Percentiles rank a stretch among this genome's conserved stretches.
Evolutionary conservation across 225 moss, liverwort and hornwort species (phyloP).

Genomic region (Antitrichia curtipendula): DNA sequence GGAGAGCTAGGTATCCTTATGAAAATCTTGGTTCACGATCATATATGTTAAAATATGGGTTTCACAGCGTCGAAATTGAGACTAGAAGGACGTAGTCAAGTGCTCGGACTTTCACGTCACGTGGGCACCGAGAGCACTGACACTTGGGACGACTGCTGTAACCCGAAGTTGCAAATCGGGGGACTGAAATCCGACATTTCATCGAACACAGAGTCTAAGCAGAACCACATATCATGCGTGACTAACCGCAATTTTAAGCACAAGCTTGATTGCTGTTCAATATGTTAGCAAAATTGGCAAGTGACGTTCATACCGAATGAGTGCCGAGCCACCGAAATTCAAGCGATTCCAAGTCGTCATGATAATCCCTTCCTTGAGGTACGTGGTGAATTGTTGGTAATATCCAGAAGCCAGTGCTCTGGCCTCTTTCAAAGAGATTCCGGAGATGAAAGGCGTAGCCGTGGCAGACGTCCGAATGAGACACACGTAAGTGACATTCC

Average conservation of each 20-base stretch:
- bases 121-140: not conserved
- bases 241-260: not conserved
- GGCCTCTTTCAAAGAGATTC: not conserved
- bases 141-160: not conserved
- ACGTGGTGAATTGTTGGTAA: fast-evolving
- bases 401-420: not conserved
- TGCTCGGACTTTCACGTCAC: too few species aligned
- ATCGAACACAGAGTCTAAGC: not conserved
- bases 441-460: not conserved
- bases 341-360: not conserved
- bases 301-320: not conserved
- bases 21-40: not conserved
- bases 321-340: not conserved
- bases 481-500: not conserved
- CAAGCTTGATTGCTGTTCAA: not conserved
- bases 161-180: not conserved
- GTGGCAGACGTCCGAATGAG: not conserved
- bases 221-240: too few species aligned
- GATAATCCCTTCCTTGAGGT: not conserved
- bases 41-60: not conserved
- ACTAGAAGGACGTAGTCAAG: not conserved
- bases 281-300: not conserved
- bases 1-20: not conserved
- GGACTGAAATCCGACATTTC: not conserved
- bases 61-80: not conserved